Percentiles rank a stretch among this genome's conserved stretches.
phyloP scores from a whole-genome alignment of 2,329 filamentous ascomycete species.

The Daldinia sp. region DNA sequence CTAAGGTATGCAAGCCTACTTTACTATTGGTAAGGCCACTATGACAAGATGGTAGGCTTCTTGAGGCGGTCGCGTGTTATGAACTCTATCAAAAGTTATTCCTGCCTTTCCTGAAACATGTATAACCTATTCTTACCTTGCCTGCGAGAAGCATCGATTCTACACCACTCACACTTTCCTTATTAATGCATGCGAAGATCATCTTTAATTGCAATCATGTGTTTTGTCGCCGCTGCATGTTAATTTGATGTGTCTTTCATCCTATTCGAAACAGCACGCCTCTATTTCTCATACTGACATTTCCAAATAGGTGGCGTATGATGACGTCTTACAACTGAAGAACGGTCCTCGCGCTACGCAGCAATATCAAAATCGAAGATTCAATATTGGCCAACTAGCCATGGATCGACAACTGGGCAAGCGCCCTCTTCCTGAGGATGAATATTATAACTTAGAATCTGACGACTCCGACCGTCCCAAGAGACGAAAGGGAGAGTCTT shows the following conservation, averaged over 20 bases:
- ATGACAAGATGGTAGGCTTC: constrained; percentile 6
- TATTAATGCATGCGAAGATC: not conserved
- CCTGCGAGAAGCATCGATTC: not conserved
- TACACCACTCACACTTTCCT: not conserved
- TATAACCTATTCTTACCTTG: not conserved
- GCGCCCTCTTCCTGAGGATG: constrained; percentile 42
- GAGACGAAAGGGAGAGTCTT: constrained; percentile 34
- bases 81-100: not conserved
- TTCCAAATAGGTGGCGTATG: constrained; percentile 47
- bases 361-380: constrained; percentile 39
- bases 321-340: constrained; percentile 46
- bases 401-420: constrained; percentile 27
- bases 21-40: not conserved
- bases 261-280: not conserved
- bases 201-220: not conserved
- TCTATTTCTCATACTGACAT: constrained; percentile 22
- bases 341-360: constrained; percentile 45
- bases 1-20: not conserved
- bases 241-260: not conserved
- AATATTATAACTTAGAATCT: constrained; percentile 44
- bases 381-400: constrained; percentile 23
- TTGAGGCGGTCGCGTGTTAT: not conserved
- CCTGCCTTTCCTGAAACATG: not conserved
- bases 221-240: not conserved
- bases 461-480: constrained; percentile 14